Base-by-base conservation (phyloP, 2,329 filamentous ascomycete species). In the Ophiosphaerella korrae region DNA sequence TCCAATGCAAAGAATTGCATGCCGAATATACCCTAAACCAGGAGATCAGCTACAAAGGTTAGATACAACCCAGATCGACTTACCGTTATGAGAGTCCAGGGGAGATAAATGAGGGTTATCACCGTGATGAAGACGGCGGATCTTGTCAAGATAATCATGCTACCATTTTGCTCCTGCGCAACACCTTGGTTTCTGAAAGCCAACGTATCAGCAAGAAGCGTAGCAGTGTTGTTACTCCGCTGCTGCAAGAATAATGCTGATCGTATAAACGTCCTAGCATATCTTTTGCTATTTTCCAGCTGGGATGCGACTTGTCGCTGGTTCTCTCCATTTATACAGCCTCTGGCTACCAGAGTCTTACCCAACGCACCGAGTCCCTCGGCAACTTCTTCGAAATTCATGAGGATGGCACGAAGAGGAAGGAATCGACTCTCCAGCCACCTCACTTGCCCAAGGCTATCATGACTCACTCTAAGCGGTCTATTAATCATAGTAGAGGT, bases 21-120 rank as follows among this genome's bases (percentile, higher is more conserved):
- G 18, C 50, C 52, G 18, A 55, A 40, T 21, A 55, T 16, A 1
- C 74, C 72, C 71, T 72, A 62, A 8, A 41, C 40, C 23, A n/a
- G 9, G 9, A 12, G 3, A 7, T 34, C 12, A 43, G 41, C 13
- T 11, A 23, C 1, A 24, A 12, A 43, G 23, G 5, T 42, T 31
- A 14, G 26, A 35, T 11, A 14, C 16, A 5, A 9, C 8, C 9
- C 16, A 9, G 11, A n/a, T 34, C 29, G 24, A 43, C 41, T 13
- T 43, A 43, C 41, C 42, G 43, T 55, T 21, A 54, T 37, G 23
- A 57, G 48, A 5, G 50, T 47, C 33, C 47, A 52, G 5, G 57
- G 57, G 3, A 60, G 48, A 39, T 60, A 60, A 7, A 60, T 42
- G 11, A 60, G 32, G 4, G 57, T 60, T 24, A 57, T 44, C n/a